Evolutionary conservation across 768 basidiomycete species (phyloP).

Genomic region (Calvatia gigantea): DNA sequence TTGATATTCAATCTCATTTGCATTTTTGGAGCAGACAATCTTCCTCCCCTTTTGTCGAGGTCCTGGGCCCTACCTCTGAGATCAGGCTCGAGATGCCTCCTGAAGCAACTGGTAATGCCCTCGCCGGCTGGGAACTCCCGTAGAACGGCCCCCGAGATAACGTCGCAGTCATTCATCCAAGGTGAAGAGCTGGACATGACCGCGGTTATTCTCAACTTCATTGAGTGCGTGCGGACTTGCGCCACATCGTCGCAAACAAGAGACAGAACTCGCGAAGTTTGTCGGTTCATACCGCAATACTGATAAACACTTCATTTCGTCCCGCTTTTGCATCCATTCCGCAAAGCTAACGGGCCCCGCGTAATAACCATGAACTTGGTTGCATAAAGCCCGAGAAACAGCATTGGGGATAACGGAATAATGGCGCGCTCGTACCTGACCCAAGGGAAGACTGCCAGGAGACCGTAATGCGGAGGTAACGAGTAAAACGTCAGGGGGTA

Average conservation of each 20-base stretch:
- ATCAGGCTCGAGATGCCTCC: too few relatives aligned
- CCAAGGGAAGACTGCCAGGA: neutral
- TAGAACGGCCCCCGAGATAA: neutral
- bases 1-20: neutral
- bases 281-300: neutral
- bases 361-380: neutral
- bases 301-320: neutral
- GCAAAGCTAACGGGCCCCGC: neutral
- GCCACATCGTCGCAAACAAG: too few relatives aligned
- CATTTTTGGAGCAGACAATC: too few relatives aligned
- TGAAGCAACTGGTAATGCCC: too few relatives aligned
- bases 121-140: too few relatives aligned
- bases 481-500: neutral
- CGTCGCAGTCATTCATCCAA: neutral
- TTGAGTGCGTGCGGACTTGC: neutral
- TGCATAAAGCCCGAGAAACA: neutral
- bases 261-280: neutral
- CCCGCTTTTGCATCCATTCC: neutral
- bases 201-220: neutral
- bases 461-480: constrained; percentile 8
- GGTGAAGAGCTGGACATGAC: too few relatives aligned
- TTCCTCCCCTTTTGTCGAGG: too few relatives aligned
- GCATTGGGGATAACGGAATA: neutral
- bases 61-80: too few relatives aligned
- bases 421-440: neutral